phyloP scores from a whole-genome alignment of 163 green algal genomes.

The Chlamydomonas reinhardtii region DNA sequence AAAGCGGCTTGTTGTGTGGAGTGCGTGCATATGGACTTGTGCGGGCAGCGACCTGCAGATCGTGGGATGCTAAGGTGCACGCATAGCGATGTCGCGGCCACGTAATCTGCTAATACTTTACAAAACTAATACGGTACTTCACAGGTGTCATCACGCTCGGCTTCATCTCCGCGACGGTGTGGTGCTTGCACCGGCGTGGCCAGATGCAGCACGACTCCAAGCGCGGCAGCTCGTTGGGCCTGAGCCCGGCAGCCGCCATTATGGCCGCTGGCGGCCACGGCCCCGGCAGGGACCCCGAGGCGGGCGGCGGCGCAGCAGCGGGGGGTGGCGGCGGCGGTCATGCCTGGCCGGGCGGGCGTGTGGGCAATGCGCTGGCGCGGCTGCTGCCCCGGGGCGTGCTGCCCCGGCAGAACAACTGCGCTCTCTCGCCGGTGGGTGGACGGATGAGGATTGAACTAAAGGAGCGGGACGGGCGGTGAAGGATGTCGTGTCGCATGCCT shows the following conservation, averaged over 20 bases:
- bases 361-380: neutral
- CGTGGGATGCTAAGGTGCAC: too few relatives aligned
- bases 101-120: too few relatives aligned
- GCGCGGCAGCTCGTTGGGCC: slow-evolving; percentile 16
- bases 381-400: slow-evolving; percentile 11
- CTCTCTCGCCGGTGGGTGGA: neutral
- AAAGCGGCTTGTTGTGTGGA: neutral
- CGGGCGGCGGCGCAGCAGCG: neutral
- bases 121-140: neutral
- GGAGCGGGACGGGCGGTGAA: too few relatives aligned
- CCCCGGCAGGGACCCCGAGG: neutral
- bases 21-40: neutral
- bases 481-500: too few relatives aligned
- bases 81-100: neutral
- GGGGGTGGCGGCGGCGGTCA: neutral
- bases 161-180: slow-evolving; percentile 17
- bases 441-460: too few relatives aligned
- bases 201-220: too few relatives aligned
- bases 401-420: neutral
- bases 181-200: slow-evolving; percentile 26
- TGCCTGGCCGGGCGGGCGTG: neutral
- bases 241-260: neutral
- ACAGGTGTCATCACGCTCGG: neutral
- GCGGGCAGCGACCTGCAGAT: too few relatives aligned
- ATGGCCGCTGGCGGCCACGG: neutral